A percentile compares a stretch with the other conserved stretches of the same genome.
Conservation (phyloP, 2,329 filamentous ascomycete genomes). For the Cladosporium sp. region DNA sequence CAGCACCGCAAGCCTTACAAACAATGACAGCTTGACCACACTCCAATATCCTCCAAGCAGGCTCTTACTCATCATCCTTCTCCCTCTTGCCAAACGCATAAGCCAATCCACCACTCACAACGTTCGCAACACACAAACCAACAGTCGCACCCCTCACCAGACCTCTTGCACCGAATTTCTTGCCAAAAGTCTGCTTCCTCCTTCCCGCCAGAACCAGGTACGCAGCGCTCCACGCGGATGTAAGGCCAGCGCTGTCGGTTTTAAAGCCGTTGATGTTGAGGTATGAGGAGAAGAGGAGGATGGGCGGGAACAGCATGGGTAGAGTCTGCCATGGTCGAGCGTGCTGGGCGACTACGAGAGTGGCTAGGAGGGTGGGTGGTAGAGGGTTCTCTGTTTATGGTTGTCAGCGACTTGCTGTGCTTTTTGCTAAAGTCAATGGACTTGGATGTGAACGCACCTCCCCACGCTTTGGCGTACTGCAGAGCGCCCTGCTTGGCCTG, state of each 20-base stretch:
- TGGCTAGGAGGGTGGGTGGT: constrained; percentile 60
- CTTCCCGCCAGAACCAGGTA: constrained; percentile 59
- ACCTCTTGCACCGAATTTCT: constrained; percentile 48
- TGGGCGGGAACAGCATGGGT: constrained; percentile 62
- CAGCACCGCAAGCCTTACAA: too few species aligned
- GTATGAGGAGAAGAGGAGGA: constrained; percentile 62
- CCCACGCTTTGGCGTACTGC: constrained; percentile 47
- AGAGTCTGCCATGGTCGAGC: constrained; percentile 60
- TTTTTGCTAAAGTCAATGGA: neutral
- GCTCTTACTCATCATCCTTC: constrained; percentile 28
- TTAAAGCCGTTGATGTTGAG: constrained; percentile 59
- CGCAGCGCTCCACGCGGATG: constrained; percentile 59
- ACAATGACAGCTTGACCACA: too few species aligned
- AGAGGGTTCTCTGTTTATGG: constrained; percentile 56
- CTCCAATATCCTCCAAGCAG: neutral
- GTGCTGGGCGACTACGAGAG: constrained; percentile 62
- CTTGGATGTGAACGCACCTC: constrained; percentile 39
- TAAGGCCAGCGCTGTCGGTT: constrained; percentile 59
- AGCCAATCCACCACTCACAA: constrained; percentile 47
- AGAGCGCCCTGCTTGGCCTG: constrained; percentile 38
- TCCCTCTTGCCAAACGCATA: constrained; percentile 48
- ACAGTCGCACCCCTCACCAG: constrained; percentile 49
- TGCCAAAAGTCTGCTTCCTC: constrained; percentile 46
- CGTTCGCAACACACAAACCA: constrained; percentile 47
- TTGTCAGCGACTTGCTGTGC: constrained; percentile 14